A percentile compares a stretch with the other conserved stretches of the same genome.
Evolutionary conservation across 257 asterid species (phyloP).

Genomic region (Misopates orontium): DNA sequence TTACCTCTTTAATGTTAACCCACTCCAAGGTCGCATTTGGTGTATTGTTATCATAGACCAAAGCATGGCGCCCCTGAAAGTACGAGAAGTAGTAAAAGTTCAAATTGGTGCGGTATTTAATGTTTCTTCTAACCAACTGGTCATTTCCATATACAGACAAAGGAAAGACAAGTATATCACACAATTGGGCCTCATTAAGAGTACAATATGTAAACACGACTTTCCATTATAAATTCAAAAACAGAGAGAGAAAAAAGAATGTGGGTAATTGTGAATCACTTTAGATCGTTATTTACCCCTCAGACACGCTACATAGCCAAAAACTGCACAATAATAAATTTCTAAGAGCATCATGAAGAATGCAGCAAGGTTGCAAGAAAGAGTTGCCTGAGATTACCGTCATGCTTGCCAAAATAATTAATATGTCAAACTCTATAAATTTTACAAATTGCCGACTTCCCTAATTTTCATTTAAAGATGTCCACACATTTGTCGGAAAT

Average conservation of each 20-base stretch:
- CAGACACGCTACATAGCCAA: not conserved
- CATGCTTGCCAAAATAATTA: not conserved
- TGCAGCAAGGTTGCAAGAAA: not conserved
- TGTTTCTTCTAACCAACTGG: not conserved
- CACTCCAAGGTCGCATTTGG: conserved; percentile 75
- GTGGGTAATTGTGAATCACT: conserved; percentile 3
- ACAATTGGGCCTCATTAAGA: not conserved
- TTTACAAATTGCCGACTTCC: not conserved
- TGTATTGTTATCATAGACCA: conserved; percentile 79
- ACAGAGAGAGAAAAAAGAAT: not conserved
- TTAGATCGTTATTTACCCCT: not conserved
- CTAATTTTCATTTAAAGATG: not conserved
- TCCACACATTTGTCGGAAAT: not conserved
- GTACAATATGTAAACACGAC: not conserved
- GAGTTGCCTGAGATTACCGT: not conserved
- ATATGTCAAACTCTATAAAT: not conserved
- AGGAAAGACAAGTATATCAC: not conserved
- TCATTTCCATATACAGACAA: not conserved
- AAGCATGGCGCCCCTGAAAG: conserved; percentile 83
- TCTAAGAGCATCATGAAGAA: no score
- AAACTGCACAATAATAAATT: not conserved
- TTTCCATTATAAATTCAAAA: not conserved
- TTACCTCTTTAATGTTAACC: conserved; percentile 93
- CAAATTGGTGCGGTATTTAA: not conserved
- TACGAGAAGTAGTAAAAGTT: conserved; percentile 20